Conservation (phyloP, 1,284 basidiomycete genomes). For the Sanghuangporus sanghuang region DNA sequence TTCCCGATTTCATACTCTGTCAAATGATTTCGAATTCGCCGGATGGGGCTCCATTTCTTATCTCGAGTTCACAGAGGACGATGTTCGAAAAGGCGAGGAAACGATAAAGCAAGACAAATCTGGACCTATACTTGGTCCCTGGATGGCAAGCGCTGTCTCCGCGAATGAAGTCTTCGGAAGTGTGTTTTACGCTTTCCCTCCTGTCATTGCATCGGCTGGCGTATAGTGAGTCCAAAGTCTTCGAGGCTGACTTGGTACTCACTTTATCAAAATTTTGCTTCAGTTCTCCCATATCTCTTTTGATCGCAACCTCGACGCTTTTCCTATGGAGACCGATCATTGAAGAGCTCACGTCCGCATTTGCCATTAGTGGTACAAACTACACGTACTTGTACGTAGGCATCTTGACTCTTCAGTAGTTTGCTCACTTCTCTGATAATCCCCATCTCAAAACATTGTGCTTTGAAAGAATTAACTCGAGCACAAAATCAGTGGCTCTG, state of each 20-base stretch:
- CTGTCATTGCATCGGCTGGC: conserved; percentile 51
- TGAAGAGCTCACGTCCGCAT: conserved; percentile 59
- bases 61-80: conserved; percentile 36
- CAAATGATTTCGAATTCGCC: conserved; percentile 60
- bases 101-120: conserved; percentile 30
- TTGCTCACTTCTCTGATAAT: background rate
- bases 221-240: conserved; percentile 41
- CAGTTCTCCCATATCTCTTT: conserved; percentile 64
- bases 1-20: conserved; percentile 57
- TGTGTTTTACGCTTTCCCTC: conserved; percentile 67
- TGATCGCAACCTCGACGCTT: conserved; percentile 52
- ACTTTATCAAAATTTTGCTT: background rate
- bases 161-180: conserved; percentile 67
- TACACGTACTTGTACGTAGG: conserved; percentile 54
- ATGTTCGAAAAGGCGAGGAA: conserved; percentile 30
- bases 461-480: conserved; percentile 47
- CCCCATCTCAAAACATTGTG: background rate
- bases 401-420: background rate
- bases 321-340: conserved; percentile 69
- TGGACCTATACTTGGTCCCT: conserved; percentile 46
- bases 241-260: background rate
- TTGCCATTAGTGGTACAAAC: conserved; percentile 64
- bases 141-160: conserved; percentile 53
- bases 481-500: conserved; percentile 54
- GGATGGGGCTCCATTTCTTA: conserved; percentile 55